Evolutionary conservation across 305 asterid genomes (phyloP), one percentile per base, ranked within the genome.

Genomic region (Andrographis paniculata): DNA sequence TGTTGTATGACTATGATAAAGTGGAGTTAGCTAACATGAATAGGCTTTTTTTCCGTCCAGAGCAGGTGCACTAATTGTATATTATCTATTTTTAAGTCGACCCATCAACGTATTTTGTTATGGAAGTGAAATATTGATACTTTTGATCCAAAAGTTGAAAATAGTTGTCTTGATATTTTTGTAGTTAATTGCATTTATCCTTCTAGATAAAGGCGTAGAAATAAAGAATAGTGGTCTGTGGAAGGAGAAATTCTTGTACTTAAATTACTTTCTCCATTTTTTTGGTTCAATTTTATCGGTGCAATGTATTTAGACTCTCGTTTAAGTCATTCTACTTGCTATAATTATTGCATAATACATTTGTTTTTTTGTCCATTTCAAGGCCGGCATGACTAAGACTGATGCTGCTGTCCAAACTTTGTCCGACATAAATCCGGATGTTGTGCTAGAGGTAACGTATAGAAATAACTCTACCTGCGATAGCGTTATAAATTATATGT

Each of bases 1-100:
- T 91, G 76, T 58, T 91, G 70, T 91, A 91, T 64, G 99, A 91
- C 73, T 91, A 91, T 72, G 99, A 91, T 74, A 91, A 73, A 73
- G 96, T 91, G 76, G 99, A 91, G 80, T 69, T 91, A 62, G 99
- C 96, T 69, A 89, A 89, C 77, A 86, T 89, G 98, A 89, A 89
- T 69, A 80, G 98, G 76, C 91, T 89, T 43, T 89, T 91, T 69
- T 91, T 91, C 66, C 99, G 92, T 40, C 99, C 99, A 12, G 96
- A 86, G 50, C 99, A 91, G 99, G 99, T 91, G 55, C 66, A 20
- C 12, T 13, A 6, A 21, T 23, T 69, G 20, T 31, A 51, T 58
- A 20, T 48, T 51, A 24, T 58, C 38, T 21, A 24, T 18, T 39
- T 20, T 15, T 5, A 15, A 65, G 52, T 46, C 28, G 54, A 12